Percentiles rank a stretch among this genome's conserved stretches.
These are phyloP conservation scores for Boletus speciosus DNA, from an alignment of 768 basidiomycete species.

Conservation along the genomic window DNA sequence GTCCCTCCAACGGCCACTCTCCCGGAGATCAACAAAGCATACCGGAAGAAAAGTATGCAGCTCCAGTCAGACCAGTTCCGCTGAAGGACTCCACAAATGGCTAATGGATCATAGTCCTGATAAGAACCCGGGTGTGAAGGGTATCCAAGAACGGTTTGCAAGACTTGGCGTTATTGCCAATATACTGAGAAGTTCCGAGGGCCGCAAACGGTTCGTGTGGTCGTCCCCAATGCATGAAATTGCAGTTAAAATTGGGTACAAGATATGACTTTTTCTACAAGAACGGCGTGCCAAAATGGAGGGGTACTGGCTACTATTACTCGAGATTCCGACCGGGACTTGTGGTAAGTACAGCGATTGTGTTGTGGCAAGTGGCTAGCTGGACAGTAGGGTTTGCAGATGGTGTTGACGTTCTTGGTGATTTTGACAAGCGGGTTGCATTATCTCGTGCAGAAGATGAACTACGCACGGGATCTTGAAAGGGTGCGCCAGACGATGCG, in stretches of 20 bases:
- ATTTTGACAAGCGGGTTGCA: slow-evolving; percentile 80
- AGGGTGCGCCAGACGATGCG: slow-evolving; percentile 60
- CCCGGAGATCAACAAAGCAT: slow-evolving; percentile 81
- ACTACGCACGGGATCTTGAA: slow-evolving; percentile 66
- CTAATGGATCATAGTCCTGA: slow-evolving; percentile 63
- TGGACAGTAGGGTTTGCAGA: slow-evolving; percentile 37
- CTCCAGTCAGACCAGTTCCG: slow-evolving; percentile 67
- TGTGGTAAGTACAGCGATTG: slow-evolving; percentile 44
- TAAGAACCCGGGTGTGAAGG: slow-evolving; percentile 86
- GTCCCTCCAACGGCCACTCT: slow-evolving; percentile 71
- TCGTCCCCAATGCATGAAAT: background rate
- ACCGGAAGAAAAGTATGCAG: slow-evolving; percentile 84
- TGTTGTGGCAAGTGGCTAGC: background rate
- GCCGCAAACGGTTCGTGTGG: slow-evolving; percentile 65
- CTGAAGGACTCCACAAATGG: background rate
- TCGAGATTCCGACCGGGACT: slow-evolving; percentile 93
- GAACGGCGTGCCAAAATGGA: slow-evolving; percentile 96
- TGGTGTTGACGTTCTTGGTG: slow-evolving; percentile 73
- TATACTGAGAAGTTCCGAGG: slow-evolving; percentile 74
- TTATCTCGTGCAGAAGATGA: slow-evolving; percentile 73
- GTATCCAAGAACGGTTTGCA: slow-evolving; percentile 87
- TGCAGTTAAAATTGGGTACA: slow-evolving; percentile 2
- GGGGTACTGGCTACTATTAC: slow-evolving; percentile 96
- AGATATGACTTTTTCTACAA: slow-evolving; percentile 95
- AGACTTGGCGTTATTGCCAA: slow-evolving; percentile 80